phyloP scores from a whole-genome alignment of 192 early-diverging fungal species.

The Dissophora ornata region DNA sequence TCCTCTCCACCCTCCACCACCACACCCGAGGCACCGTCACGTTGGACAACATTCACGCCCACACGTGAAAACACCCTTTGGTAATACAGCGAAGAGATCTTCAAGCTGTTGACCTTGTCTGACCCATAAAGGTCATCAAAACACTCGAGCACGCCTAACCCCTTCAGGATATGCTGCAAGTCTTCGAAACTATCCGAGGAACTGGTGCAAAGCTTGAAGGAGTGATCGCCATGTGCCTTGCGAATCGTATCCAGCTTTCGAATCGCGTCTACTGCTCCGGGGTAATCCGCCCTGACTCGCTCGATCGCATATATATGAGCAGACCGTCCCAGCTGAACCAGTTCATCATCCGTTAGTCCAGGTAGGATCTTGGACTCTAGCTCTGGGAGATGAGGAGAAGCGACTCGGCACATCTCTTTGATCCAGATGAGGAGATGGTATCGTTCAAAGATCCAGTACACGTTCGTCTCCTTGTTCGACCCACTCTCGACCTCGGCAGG shows the following conservation, averaged over 20 bases:
- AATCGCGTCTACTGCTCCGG: constrained; percentile 38
- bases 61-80: constrained; percentile 23
- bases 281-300: constrained; percentile 36
- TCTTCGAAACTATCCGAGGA: constrained; percentile 36
- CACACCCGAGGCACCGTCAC: background rate
- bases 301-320: constrained; percentile 33
- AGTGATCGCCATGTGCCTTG: too few relatives aligned
- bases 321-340: constrained; percentile 20
- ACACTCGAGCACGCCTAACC: constrained; percentile 24
- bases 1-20: background rate
- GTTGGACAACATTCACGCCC: constrained; percentile 9
- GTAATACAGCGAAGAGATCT: constrained; percentile 24
- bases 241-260: constrained; percentile 24
- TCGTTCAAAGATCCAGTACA: constrained; percentile 41
- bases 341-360: constrained; percentile 16
- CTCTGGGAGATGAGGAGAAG: constrained; percentile 1
- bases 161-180: constrained; percentile 25
- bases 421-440: constrained; percentile 36
- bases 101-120: constrained; percentile 37
- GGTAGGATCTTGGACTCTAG: constrained; percentile 9
- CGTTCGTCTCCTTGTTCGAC: constrained; percentile 2
- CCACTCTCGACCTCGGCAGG: background rate
- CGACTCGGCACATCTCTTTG: constrained; percentile 30
- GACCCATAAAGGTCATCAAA: constrained; percentile 39
- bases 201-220: constrained; percentile 28